Percentiles rank a stretch among this genome's conserved stretches.
phyloP scores from a whole-genome alignment of 2,329 filamentous ascomycete species.

The Mollisia scopiformis region DNA sequence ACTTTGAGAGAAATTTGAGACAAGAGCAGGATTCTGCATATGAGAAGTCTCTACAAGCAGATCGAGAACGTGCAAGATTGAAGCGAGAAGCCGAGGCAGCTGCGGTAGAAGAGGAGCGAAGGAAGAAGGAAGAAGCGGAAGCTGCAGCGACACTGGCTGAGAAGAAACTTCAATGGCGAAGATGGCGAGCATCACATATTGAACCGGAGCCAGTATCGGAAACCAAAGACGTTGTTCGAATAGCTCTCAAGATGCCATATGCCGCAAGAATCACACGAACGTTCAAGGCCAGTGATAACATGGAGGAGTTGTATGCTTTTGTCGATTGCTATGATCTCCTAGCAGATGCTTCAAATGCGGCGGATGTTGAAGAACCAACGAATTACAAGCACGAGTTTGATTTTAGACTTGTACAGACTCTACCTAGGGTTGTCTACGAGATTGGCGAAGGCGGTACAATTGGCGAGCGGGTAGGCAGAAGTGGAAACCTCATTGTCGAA shows the following conservation, averaged over 20 bases:
- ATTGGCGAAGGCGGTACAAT: slow-evolving; percentile 68
- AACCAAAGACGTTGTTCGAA: slow-evolving; percentile 72
- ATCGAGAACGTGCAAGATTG: slow-evolving; percentile 80
- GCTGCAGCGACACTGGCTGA: slow-evolving; percentile 56
- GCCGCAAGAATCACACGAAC: slow-evolving; percentile 74
- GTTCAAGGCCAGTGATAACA: slow-evolving; percentile 68
- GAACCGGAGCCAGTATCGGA: slow-evolving; percentile 66
- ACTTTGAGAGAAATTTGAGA: slow-evolving; percentile 79
- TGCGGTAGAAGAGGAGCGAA: slow-evolving; percentile 68
- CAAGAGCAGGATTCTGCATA: slow-evolving; percentile 92
- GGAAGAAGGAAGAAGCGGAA: slow-evolving; percentile 61
- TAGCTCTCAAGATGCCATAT: slow-evolving; percentile 66
- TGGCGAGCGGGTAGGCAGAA: slow-evolving; percentile 74
- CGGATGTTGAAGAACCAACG: slow-evolving; percentile 51
- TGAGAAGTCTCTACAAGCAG: slow-evolving; percentile 84
- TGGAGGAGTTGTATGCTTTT: slow-evolving; percentile 95
- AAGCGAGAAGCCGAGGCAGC: slow-evolving; percentile 75
- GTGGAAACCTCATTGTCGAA: slow-evolving; percentile 90
- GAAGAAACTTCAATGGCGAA: slow-evolving; percentile 68
- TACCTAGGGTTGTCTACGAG: slow-evolving; percentile 83
- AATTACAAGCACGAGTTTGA: slow-evolving; percentile 79
- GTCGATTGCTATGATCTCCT: slow-evolving; percentile 85
- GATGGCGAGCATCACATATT: slow-evolving; percentile 75
- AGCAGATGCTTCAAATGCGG: slow-evolving; percentile 40
- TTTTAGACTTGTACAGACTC: slow-evolving; percentile 84